Conservation (phyloP, 1,284 basidiomycete genomes). For the Vanrija sp. region DNA sequence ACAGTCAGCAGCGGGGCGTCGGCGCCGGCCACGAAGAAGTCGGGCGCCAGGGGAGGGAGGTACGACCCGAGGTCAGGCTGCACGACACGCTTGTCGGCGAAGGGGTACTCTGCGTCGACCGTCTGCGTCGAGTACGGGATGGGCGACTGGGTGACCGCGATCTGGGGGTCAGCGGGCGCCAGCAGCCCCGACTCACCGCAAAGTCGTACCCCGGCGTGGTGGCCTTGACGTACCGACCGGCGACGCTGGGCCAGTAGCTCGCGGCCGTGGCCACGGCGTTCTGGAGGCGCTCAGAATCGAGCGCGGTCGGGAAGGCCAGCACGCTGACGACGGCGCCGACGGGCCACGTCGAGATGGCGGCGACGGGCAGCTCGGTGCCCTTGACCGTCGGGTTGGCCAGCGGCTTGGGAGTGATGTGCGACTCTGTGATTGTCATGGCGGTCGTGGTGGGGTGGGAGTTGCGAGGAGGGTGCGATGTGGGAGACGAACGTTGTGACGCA, state of each 20-base stretch:
- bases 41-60: constrained; percentile 11
- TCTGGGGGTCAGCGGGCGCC: constrained; percentile 5
- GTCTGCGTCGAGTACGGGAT: constrained; percentile 26
- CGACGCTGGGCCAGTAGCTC: constrained; percentile 21
- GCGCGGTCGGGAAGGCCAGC: constrained; percentile 21
- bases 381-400: constrained; percentile 13
- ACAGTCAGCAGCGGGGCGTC: constrained; percentile 20
- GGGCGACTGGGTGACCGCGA: constrained; percentile 24
- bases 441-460: neutral
- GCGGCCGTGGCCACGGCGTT: constrained; percentile 17
- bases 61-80: constrained; percentile 17
- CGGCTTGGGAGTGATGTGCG: constrained; percentile 15
- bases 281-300: constrained; percentile 19
- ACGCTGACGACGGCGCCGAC: constrained; percentile 16
- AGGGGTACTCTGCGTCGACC: constrained; percentile 12
- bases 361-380: constrained; percentile 17
- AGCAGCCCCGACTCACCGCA: constrained; percentile 8
- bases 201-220: constrained; percentile 10
- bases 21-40: constrained; percentile 16
- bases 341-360: constrained; percentile 25
- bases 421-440: constrained; percentile 8
- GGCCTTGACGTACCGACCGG: constrained; percentile 20
- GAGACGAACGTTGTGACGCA: too few relatives aligned
- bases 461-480: neutral
- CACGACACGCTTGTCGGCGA: constrained; percentile 13